These are phyloP conservation scores for Phylloporus gajari DNA, from an alignment of 1,284 basidiomycete species.

Conservation along the genomic window DNA sequence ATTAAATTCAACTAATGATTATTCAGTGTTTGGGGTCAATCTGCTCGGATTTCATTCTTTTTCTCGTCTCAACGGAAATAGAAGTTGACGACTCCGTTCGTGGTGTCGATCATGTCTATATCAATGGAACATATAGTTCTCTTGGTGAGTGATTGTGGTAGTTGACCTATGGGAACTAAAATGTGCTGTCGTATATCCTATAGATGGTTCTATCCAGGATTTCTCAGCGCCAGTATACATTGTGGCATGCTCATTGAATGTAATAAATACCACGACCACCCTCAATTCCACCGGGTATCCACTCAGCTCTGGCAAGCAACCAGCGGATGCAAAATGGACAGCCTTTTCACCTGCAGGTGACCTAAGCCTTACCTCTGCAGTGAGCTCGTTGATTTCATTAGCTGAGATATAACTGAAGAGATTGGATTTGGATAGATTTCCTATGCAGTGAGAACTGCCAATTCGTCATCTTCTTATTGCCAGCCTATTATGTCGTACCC, in stretches of 20 bases:
- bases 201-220: not conserved
- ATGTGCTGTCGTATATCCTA: not conserved
- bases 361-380: not conserved
- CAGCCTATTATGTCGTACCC: not conserved
- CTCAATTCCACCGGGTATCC: not conserved
- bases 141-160: not conserved
- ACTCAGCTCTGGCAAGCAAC: not conserved
- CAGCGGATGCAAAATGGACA: not conserved
- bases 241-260: not conserved
- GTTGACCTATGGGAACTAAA: not conserved
- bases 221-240: not conserved
- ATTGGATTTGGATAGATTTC: not conserved
- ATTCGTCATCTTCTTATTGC: not conserved
- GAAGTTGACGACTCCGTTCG: not conserved
- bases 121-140: not conserved
- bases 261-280: not conserved
- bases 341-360: not conserved
- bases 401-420: too few species aligned
- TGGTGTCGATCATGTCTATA: too few species aligned
- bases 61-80: not conserved
- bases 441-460: not conserved
- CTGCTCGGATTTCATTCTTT: not conserved
- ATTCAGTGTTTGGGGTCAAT: not conserved
- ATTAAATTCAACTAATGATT: not conserved
- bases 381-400: not conserved